Evolutionary conservation across 2,329 filamentous ascomycete species (phyloP).

Genomic region (Colletotrichum sp.): DNA sequence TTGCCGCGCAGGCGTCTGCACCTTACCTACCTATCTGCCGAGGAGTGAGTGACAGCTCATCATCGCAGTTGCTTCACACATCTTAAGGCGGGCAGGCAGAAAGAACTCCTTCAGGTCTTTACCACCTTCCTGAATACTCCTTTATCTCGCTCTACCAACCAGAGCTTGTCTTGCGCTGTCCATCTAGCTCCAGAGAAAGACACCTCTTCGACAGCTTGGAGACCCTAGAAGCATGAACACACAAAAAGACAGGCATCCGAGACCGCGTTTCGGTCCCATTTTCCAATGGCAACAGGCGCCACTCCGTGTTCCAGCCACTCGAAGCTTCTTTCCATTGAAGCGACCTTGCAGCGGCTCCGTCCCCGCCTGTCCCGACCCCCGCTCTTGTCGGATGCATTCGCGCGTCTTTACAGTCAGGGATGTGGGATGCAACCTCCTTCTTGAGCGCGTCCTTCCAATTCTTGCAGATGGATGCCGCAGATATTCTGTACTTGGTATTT

Average conservation of each 20-base stretch:
- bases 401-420: background rate
- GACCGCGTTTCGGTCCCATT: background rate
- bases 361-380: background rate
- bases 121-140: background rate
- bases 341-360: slow-evolving; percentile 10
- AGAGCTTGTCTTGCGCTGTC: background rate
- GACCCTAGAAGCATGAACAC: background rate
- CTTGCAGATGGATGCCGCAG: background rate
- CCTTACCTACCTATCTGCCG: background rate
- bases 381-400: background rate
- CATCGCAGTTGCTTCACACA: background rate
- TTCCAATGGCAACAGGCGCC: background rate
- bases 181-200: background rate
- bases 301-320: background rate
- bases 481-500: background rate
- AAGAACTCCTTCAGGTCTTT: background rate
- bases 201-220: background rate
- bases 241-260: background rate
- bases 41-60: background rate
- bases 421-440: slow-evolving; percentile 1
- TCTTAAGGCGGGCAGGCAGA: background rate
- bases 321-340: background rate
- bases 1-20: background rate
- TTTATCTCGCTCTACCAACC: background rate
- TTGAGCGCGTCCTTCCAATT: background rate